Evolutionary conservation across 176 grass and related monocot genomes (phyloP).

Genomic region (Oryza rufipogon): DNA sequence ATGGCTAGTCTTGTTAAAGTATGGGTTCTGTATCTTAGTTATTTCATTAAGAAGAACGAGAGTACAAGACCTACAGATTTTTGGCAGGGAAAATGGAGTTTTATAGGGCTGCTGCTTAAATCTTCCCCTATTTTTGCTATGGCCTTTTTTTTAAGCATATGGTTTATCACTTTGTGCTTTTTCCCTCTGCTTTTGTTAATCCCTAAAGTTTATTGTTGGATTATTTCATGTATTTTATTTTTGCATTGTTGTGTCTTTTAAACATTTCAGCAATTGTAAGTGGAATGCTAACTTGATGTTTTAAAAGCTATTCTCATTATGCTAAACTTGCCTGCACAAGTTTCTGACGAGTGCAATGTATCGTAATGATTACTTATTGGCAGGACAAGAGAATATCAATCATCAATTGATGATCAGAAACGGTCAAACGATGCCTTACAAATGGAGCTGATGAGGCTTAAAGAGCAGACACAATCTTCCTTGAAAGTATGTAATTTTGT

Average conservation of each 20-base stretch:
- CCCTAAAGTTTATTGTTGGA: conserved; percentile 4
- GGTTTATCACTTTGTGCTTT: background rate
- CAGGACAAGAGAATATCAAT: conserved; percentile 82
- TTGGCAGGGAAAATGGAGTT: background rate
- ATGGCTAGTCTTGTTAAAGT: background rate
- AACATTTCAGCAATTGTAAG: conserved; percentile 11
- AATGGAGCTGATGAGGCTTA: conserved; percentile 64
- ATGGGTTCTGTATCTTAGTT: background rate
- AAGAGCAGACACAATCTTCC: conserved; percentile 62
- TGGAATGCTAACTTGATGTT: conserved; percentile 14
- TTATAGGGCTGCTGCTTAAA: background rate
- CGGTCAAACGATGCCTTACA: conserved; percentile 60
- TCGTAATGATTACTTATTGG: conserved; percentile 44
- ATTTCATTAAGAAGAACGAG: background rate
- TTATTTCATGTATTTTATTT: conserved; percentile 2
- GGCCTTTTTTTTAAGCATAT: background rate
- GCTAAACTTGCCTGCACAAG: conserved; percentile 1
- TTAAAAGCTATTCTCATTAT: background rate
- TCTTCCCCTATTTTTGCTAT: background rate
- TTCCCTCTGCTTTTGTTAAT: conserved; percentile 8
- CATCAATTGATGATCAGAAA: conserved; percentile 66
- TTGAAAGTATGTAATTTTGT: conserved; percentile 62
- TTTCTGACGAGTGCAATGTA: conserved; percentile 7
- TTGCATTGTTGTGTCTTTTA: background rate
- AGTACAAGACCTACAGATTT: background rate